These are phyloP conservation scores for Hypoxylon rickii DNA, from an alignment of 495 filamentous ascomycete genomes.

Conservation along the genomic window DNA sequence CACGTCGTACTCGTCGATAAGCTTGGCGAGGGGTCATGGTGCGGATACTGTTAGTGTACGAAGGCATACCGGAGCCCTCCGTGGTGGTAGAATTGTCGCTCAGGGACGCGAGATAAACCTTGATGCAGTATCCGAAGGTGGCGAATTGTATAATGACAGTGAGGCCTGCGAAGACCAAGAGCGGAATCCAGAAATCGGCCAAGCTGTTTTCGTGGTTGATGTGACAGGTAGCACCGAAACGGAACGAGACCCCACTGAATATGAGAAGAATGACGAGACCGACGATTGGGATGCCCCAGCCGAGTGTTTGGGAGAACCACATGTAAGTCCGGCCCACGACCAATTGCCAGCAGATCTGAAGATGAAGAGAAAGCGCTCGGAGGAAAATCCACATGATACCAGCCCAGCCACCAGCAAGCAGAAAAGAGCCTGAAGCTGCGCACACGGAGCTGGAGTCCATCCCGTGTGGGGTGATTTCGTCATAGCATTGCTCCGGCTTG, in stretches of 20 bases:
- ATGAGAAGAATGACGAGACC: conserved; percentile 74
- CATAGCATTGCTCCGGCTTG: conserved; percentile 80
- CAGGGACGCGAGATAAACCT: conserved; percentile 88
- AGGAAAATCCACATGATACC: conserved; percentile 89
- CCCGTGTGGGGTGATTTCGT: conserved; percentile 89
- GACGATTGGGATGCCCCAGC: conserved; percentile 80
- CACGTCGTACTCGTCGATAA: conserved; percentile 80
- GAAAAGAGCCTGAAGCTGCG: conserved; percentile 83
- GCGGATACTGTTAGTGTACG: conserved; percentile 77
- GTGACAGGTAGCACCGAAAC: conserved; percentile 89
- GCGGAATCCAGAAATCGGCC: conserved; percentile 86
- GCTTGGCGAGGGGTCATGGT: conserved; percentile 86
- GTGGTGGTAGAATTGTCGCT: conserved; percentile 71
- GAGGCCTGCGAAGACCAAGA: conserved; percentile 76
- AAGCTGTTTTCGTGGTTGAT: conserved; percentile 84
- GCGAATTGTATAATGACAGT: conserved; percentile 80
- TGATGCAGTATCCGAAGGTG: conserved; percentile 91
- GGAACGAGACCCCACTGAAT: conserved; percentile 89
- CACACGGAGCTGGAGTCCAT: conserved; percentile 84
- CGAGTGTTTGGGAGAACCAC: conserved; percentile 76
- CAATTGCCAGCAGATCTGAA: conserved; percentile 97
- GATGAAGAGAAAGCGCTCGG: conserved; percentile 86
- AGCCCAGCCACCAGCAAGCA: conserved; percentile 82
- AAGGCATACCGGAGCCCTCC: conserved; percentile 73
- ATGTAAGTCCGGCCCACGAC: conserved; percentile 89